phyloP scores from a whole-genome alignment of 768 basidiomycete genomes.

The Cyathus striatus region DNA sequence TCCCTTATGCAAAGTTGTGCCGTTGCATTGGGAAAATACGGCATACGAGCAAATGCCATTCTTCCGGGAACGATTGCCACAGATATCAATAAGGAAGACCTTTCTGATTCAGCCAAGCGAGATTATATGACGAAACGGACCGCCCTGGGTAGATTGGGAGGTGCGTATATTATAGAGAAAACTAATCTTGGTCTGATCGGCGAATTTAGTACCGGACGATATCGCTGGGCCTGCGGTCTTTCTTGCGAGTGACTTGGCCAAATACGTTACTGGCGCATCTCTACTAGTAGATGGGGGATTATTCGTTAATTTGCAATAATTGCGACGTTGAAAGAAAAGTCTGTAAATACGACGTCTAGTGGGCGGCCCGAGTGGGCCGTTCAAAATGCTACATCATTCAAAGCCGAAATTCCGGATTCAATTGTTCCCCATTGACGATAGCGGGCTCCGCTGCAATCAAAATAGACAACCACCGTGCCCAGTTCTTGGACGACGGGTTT shows the following conservation, averaged over 20 bases:
- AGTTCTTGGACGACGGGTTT: conserved; percentile 46
- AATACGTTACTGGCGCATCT: conserved; percentile 64
- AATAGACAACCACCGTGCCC: conserved; percentile 49
- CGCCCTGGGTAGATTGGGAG: conserved; percentile 60
- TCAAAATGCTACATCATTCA: background rate
- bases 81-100: conserved; percentile 73
- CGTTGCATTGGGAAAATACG: conserved; percentile 70
- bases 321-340: too few relatives aligned
- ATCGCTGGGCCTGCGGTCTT: conserved; percentile 74
- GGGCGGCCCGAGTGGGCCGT: background rate
- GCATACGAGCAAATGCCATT: conserved; percentile 66
- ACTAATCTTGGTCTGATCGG: background rate
- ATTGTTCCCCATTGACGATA: conserved; percentile 34
- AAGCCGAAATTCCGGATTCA: conserved; percentile 21
- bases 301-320: conserved; percentile 68
- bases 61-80: conserved; percentile 79
- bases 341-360: too few relatives aligned
- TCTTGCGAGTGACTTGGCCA: conserved; percentile 65
- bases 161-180: conserved; percentile 26
- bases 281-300: conserved; percentile 69
- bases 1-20: conserved; percentile 79
- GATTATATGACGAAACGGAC: conserved; percentile 62
- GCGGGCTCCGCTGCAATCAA: conserved; percentile 53
- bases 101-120: conserved; percentile 52
- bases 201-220: conserved; percentile 52